These are phyloP conservation scores for Sungouiozyma ichnusensis DNA, from an alignment of 805 yeast genomes.

Conservation along the genomic window DNA sequence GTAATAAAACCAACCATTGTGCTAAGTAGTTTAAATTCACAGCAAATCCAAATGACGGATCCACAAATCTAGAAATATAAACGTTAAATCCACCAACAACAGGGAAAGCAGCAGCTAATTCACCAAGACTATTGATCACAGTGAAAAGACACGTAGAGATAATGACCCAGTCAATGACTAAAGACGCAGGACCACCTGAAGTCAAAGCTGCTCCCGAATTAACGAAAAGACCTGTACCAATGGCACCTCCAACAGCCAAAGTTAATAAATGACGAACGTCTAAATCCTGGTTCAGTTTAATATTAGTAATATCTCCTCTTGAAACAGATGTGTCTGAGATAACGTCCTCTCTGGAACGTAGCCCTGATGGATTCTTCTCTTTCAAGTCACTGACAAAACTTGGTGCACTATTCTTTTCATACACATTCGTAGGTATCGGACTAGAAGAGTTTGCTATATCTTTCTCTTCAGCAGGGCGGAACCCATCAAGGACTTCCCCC, in stretches of 20 bases:
- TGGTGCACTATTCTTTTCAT: background rate
- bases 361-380: background rate
- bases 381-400: background rate
- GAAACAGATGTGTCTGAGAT: background rate
- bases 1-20: slow-evolving; percentile 47
- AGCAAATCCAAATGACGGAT: slow-evolving; percentile 47
- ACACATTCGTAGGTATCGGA: background rate
- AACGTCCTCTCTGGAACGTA: background rate
- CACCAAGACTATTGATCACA: slow-evolving; percentile 46
- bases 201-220: slow-evolving; percentile 52
- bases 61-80: slow-evolving; percentile 41
- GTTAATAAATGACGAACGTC: slow-evolving; percentile 42
- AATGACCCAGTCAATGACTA: slow-evolving; percentile 45
- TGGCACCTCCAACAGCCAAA: slow-evolving; percentile 59
- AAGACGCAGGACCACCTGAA: slow-evolving; percentile 56
- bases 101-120: slow-evolving; percentile 43
- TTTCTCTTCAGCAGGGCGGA: slow-evolving; percentile 6
- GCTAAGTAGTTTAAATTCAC: slow-evolving; percentile 44
- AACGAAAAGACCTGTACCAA: slow-evolving; percentile 60
- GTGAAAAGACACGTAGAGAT: slow-evolving; percentile 50
- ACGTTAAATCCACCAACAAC: slow-evolving; percentile 44
- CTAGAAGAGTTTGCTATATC: background rate
- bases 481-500: slow-evolving; percentile 14
- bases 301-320: slow-evolving; percentile 9
- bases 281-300: slow-evolving; percentile 17